Evolutionary conservation across 2,329 filamentous ascomycete genomes (phyloP), one percentile per base, ranked within the genome.

Genomic region (Penicillium sp.): DNA sequence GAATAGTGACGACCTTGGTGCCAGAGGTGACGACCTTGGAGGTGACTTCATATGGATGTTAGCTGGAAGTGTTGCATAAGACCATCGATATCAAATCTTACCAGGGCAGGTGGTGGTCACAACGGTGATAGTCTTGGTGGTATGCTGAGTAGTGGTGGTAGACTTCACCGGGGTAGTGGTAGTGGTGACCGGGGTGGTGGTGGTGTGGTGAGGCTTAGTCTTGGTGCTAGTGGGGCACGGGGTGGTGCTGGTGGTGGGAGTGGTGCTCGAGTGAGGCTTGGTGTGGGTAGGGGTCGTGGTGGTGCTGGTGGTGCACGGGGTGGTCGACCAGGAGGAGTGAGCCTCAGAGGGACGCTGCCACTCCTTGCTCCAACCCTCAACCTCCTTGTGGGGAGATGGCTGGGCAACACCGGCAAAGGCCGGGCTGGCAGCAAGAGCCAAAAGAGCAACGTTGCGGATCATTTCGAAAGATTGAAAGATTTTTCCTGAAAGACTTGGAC

Each of bases 91-190:
- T 31, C 50, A 31, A 33, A 26, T 26, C 66, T 57, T 65, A 71
- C 68, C 64, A 54, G 70, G 68, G 62, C 62, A 67, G 45, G 58
- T 59, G 36, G 70, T 73, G 52, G 70, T 73, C 53, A 66, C 62
- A 49, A 55, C 60, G 24, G 69, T 72, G 49, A 64, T 62, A 18
- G 65, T 69, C 62, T 62, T 67, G 55, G 67, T 68, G 52, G 63
- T 60, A 36, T 51, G 51, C 31, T 45, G 46, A 10, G 50, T 53
- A 46, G 48, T 53, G 18, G 52, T 57, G 47, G 51, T 38, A 29
- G 61, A 56, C 54, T 53, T 53, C 36, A 39, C 36, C 36, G 36
- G 41, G 28, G 53, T 54, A 46, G 53, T 38, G 53, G 53, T 38
- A 52, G 48, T 39, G 23, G 43, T 12, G 39, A 39, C 33, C 8